Evolutionary conservation across 2,329 filamentous ascomycete genomes (phyloP).

Genomic region (Nemania serpens): DNA sequence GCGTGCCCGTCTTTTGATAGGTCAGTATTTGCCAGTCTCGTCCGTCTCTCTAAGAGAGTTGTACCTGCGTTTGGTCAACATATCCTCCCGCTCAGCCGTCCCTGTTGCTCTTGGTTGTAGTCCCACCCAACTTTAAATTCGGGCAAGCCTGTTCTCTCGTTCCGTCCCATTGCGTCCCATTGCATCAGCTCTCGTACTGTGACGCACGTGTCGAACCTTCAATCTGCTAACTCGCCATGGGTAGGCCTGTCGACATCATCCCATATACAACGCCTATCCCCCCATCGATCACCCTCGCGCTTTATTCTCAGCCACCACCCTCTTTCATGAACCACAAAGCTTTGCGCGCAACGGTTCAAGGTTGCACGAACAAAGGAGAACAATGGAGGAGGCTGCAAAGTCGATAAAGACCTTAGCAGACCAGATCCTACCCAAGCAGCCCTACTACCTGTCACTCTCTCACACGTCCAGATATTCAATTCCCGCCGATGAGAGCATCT

Average conservation of each 20-base stretch:
- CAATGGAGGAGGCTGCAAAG: slow-evolving; percentile 64
- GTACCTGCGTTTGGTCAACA: neutral
- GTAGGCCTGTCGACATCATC: slow-evolving; percentile 18
- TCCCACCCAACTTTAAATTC: neutral
- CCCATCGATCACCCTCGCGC: neutral
- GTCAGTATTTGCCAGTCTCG: slow-evolving; percentile 15
- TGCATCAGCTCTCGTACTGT: slow-evolving; percentile 12
- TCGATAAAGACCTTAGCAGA: slow-evolving; percentile 58
- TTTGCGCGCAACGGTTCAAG: slow-evolving; percentile 40
- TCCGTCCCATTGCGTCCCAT: slow-evolving; percentile 8
- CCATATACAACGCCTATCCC: slow-evolving; percentile 3
- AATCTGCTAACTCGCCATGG: slow-evolving; percentile 16
- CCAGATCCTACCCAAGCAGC: slow-evolving; percentile 57
- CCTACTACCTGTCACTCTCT: slow-evolving; percentile 55
- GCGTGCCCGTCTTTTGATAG: slow-evolving; percentile 8
- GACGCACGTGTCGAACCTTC: slow-evolving; percentile 19
- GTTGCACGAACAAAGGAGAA: slow-evolving; percentile 43
- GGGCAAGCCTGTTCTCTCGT: neutral
- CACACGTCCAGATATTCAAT: slow-evolving; percentile 54
- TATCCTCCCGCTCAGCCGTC: neutral
- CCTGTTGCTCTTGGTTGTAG: neutral
- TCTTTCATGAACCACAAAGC: slow-evolving; percentile 39
- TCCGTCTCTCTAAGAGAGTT: neutral
- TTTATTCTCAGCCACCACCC: slow-evolving; percentile 14
- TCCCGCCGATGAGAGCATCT: slow-evolving; percentile 45